Base-by-base conservation (phyloP, 495 filamentous ascomycete species). In the Hypoxylon subgilvum region DNA sequence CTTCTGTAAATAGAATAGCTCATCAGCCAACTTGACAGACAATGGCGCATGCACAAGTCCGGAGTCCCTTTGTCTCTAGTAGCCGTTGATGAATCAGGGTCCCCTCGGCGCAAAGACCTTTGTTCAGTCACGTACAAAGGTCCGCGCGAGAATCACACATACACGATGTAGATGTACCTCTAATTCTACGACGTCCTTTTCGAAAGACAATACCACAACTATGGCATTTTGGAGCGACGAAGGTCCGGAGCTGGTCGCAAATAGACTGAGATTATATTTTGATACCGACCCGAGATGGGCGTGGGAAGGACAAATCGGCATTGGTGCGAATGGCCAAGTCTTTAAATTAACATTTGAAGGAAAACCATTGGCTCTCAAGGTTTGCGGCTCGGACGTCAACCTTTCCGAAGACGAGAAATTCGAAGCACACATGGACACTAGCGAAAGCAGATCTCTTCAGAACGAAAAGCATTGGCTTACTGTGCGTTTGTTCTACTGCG, bases 291-390 rank as follows among this genome's bases (percentile, higher is more conserved):
- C 32, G 13, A 39, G 9, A 1, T 59, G 21, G 6, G 31, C 9
- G 16, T 52, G 32, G 40, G 47, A 16, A 16, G 42, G 34, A 1
- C 3, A 7, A 10, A 2, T 59, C 10, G 56, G 56, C 2, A n/a
- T 7, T 2, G 56, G 56, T 1, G 56, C 56, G 10, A 59, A 52
- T 27, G 56, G 56, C 17, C 16, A 39, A 9, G 48, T 59, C 23
- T 59, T 39, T 16, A 23, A 35, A 19, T 1, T 59, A 1, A 4
- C 0, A 10, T 9, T 14, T 9, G 6, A 21, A 7, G 10, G 2
- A 4, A 32, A 0, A 7, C 34, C 3, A 6, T 14, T 59, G 1
- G 56, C 48, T 1, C 25, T 59, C 8, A 59, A 59, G 19, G 28
- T 59, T 6, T 44, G 32, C 8, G 40, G 41, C 5, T 19, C 34